These are phyloP conservation scores for Teratosphaeria zuluensis DNA, from an alignment of 2,329 filamentous ascomycete genomes.

Conservation along the genomic window DNA sequence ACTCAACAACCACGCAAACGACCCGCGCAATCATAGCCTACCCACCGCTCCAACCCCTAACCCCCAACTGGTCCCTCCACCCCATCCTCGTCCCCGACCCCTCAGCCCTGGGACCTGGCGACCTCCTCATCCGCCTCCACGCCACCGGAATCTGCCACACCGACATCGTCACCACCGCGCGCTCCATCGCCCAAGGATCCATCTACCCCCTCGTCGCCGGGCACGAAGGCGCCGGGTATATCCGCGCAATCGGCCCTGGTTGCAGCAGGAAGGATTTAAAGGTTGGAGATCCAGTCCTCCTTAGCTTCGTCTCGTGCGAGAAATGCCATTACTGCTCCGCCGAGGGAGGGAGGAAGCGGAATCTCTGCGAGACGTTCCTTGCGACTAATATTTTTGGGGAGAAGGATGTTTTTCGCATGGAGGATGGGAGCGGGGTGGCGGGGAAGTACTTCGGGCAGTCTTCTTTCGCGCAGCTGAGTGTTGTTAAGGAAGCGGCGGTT, in stretches of 20 bases:
- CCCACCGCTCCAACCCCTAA: too few relatives aligned
- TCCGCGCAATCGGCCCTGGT: conserved; percentile 30
- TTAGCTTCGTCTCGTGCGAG: conserved; percentile 15
- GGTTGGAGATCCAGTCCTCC: conserved; percentile 15
- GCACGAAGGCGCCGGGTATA: conserved; percentile 19
- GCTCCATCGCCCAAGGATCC: not conserved
- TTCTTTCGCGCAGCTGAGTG: conserved; percentile 14
- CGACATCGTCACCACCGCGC: conserved; percentile 14
- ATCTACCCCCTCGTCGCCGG: not conserved
- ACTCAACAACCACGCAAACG: too few relatives aligned
- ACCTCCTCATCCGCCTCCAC: conserved; percentile 19
- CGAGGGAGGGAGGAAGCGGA: conserved; percentile 9
- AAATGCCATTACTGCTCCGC: not conserved
- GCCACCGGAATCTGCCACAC: conserved; percentile 19
- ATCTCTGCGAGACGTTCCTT: not conserved
- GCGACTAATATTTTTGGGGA: conserved; percentile 11
- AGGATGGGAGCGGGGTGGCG: conserved; percentile 8
- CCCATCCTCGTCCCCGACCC: conserved; percentile 3
- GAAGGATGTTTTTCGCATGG: conserved; percentile 10
- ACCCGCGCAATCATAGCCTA: too few relatives aligned
- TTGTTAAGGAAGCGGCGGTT: conserved; percentile 16
- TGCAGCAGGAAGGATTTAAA: conserved; percentile 11
- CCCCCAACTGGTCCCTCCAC: too few relatives aligned
- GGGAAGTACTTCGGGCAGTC: conserved; percentile 20
- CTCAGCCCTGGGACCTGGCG: conserved; percentile 10